Evolutionary conservation across 2,329 filamentous ascomycete species (phyloP).

Genomic region (Ophiocordyceps camponoti-rufipedis): DNA sequence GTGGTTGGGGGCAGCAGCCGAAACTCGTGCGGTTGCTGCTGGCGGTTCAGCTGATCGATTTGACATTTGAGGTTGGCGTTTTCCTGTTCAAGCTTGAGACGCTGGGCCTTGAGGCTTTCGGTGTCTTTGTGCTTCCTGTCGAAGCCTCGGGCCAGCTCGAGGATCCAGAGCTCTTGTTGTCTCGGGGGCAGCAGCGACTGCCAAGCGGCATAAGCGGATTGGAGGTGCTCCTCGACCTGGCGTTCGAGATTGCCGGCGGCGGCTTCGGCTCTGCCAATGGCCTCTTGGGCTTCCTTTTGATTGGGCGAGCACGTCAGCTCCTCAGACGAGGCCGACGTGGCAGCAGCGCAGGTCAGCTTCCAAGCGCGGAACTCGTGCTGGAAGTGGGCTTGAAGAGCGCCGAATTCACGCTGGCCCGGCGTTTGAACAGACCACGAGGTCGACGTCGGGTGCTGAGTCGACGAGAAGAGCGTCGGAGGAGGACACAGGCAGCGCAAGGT

Average conservation of each 20-base stretch:
- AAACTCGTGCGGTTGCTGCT: conserved; percentile 43
- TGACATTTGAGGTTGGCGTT: conserved; percentile 36
- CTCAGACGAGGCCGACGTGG: conserved; percentile 29
- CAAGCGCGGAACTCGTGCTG: conserved; percentile 48
- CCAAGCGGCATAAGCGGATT: conserved; percentile 67
- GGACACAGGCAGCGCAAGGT: conserved; percentile 65
- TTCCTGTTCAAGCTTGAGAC: conserved; percentile 35
- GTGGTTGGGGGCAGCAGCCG: conserved; percentile 32
- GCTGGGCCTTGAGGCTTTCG: conserved; percentile 29
- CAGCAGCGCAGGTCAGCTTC: conserved; percentile 33
- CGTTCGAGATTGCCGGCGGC: conserved; percentile 44
- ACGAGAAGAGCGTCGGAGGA: conserved; percentile 67
- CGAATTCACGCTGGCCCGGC: conserved; percentile 55
- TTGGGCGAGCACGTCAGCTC: conserved; percentile 30
- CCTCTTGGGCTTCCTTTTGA: conserved; percentile 23
- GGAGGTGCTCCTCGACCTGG: conserved; percentile 55
- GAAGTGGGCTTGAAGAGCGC: conserved; percentile 51
- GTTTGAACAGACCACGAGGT: conserved; percentile 69
- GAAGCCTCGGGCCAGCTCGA: conserved; percentile 42
- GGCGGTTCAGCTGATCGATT: conserved; percentile 37
- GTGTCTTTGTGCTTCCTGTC: conserved; percentile 37
- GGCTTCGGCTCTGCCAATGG: conserved; percentile 28
- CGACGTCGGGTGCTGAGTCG: conserved; percentile 58
- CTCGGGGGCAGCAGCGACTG: conserved; percentile 37
- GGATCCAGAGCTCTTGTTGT: conserved; percentile 39